Percentiles rank a stretch among this genome's conserved stretches.
Conservation (phyloP, 768 basidiomycete species). For the Sporobolomyces phaffii region DNA sequence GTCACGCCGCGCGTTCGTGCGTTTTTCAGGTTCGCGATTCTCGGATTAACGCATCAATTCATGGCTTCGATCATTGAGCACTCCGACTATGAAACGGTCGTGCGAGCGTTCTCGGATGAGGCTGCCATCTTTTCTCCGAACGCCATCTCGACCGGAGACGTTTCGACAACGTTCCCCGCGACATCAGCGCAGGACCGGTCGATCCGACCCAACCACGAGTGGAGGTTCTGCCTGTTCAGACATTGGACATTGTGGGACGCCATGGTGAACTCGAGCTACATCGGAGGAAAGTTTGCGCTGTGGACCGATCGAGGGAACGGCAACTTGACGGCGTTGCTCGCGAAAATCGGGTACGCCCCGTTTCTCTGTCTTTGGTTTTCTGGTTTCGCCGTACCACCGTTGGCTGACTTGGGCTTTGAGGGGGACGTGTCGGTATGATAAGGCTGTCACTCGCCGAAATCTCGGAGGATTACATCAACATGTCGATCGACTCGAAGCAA, state of each 20-base stretch:
- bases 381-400: no score
- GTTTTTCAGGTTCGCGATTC: conserved; percentile 70
- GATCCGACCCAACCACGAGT: conserved; percentile 76
- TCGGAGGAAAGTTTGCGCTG: conserved; percentile 87
- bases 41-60: conserved; percentile 91
- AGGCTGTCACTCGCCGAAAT: conserved; percentile 93
- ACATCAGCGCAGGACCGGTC: conserved; percentile 61
- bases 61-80: conserved; percentile 79
- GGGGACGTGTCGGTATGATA: background rate
- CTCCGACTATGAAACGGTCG: conserved; percentile 72
- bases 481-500: conserved; percentile 91
- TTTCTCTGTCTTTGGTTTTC: no score
- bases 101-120: conserved; percentile 77
- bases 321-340: conserved; percentile 78
- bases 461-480: conserved; percentile 86
- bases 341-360: conserved; percentile 87
- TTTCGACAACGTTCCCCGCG: conserved; percentile 39
- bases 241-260: conserved; percentile 98
- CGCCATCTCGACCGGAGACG: conserved; percentile 7
- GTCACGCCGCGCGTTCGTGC: no score
- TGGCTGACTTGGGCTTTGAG: no score
- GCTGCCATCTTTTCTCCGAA: conserved; percentile 64
- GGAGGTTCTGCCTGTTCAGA: conserved; percentile 87
- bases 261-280: conserved; percentile 95
- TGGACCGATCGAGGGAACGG: conserved; percentile 94